These are phyloP conservation scores for Skeletonema grethae DNA, from an alignment of 108 stramenopile species.

Conservation along the genomic window DNA sequence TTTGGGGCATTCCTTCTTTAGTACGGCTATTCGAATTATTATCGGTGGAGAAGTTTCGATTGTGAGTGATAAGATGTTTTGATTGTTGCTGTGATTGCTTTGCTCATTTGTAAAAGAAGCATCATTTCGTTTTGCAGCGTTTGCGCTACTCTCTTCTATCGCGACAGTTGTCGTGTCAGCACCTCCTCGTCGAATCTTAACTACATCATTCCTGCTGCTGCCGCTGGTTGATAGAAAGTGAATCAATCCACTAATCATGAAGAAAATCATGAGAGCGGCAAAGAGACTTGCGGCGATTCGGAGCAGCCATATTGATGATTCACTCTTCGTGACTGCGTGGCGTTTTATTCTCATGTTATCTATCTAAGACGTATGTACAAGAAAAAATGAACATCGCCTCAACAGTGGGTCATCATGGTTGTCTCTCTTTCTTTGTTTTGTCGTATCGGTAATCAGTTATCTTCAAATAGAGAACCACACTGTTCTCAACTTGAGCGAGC, in stretches of 20 bases:
- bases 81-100: not conserved
- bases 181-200: not conserved
- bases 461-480: too few relatives aligned
- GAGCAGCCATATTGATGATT: too few relatives aligned
- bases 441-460: too few relatives aligned
- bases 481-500: too few relatives aligned
- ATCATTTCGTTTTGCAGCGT: not conserved
- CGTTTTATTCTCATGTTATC: too few relatives aligned
- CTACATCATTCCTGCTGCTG: not conserved
- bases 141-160: not conserved
- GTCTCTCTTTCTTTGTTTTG: too few relatives aligned
- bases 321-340: too few relatives aligned
- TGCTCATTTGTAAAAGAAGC: not conserved
- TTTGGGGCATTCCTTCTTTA: not conserved
- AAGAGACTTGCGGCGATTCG: not conserved
- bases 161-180: not conserved
- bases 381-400: too few relatives aligned
- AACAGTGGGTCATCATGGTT: too few relatives aligned
- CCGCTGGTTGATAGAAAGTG: not conserved
- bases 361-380: too few relatives aligned
- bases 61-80: not conserved
- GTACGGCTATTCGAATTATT: slow-evolving; percentile 8
- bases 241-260: not conserved
- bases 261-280: not conserved
- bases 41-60: not conserved